A percentile compares a stretch with the other conserved stretches of the same genome.
phyloP scores from a whole-genome alignment of 2,329 filamentous ascomycete genomes.

The Sclerotinia sclerotiorum region DNA sequence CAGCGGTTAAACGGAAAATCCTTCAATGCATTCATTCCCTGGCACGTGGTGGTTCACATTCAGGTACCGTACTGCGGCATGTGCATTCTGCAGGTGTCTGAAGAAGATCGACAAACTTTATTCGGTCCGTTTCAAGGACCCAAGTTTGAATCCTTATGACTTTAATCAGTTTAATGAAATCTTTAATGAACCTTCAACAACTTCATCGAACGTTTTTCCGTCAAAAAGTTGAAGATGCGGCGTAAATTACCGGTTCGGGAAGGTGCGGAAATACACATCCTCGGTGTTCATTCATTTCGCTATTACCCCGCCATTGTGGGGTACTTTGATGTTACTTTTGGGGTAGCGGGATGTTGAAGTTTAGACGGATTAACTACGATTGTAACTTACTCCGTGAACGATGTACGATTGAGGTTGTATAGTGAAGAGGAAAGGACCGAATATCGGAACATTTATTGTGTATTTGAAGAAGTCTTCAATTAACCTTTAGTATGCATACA shows the following conservation, averaged over 20 bases:
- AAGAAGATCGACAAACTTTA: neutral
- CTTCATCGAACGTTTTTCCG: too few relatives aligned
- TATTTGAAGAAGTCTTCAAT: neutral
- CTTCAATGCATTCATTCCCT: neutral
- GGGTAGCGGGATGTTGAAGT: neutral
- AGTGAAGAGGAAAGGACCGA: neutral
- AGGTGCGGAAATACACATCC: neutral
- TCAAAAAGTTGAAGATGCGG: neutral
- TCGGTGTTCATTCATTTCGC: neutral
- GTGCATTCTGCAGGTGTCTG: neutral
- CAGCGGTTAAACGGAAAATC: neutral
- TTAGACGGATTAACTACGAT: neutral
- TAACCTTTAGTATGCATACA: too few relatives aligned
- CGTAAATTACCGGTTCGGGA: neutral
- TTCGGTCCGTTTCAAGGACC: neutral
- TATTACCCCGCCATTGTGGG: slow-evolving; percentile 8
- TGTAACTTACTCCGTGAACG: too few relatives aligned
- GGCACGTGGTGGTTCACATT: neutral
- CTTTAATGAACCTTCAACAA: too few relatives aligned
- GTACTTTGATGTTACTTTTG: neutral
- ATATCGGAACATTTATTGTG: neutral
- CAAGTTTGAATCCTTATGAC: neutral
- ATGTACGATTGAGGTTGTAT: neutral
- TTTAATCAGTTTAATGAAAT: too few relatives aligned
- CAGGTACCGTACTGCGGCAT: neutral